phyloP scores from a whole-genome alignment of 1,284 basidiomycete genomes.

The Pisolithus thermaeus region DNA sequence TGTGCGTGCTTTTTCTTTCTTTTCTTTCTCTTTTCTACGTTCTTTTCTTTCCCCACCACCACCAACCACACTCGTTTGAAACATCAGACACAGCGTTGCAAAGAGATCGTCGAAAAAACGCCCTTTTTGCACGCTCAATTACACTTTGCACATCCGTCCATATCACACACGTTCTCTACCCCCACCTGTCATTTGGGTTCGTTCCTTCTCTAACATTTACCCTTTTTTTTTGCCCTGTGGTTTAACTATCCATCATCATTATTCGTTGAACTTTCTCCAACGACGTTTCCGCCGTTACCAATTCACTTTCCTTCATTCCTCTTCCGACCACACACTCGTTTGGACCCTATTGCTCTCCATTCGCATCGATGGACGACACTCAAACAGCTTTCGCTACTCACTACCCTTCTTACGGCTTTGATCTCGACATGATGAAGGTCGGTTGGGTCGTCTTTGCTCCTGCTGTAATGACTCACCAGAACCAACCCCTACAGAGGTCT shows the following conservation, averaged over 20 bases:
- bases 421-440: conserved; percentile 87
- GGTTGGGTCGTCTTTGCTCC: neutral
- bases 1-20: conserved; percentile 48
- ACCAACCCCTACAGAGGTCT: conserved; percentile 46
- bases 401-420: conserved; percentile 64
- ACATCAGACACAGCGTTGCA: conserved; percentile 13
- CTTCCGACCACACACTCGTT: conserved; percentile 25
- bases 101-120: conserved; percentile 23
- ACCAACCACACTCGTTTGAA: conserved; percentile 27
- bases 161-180: conserved; percentile 27
- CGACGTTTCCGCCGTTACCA: conserved; percentile 36
- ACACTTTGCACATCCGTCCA: conserved; percentile 13
- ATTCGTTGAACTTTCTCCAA: conserved; percentile 29
- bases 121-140: conserved; percentile 23
- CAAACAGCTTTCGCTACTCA: conserved; percentile 63
- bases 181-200: conserved; percentile 25
- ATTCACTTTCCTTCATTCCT: conserved; percentile 30
- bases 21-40: conserved; percentile 19
- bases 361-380: conserved; percentile 59
- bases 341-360: conserved; percentile 18
- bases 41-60: conserved; percentile 5
- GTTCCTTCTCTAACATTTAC: conserved; percentile 34
- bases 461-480: neutral
- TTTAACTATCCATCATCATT: conserved; percentile 27
- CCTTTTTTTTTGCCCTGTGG: conserved; percentile 31